A percentile compares a stretch with the other conserved stretches of the same genome.
Evolutionary conservation across 2,329 filamentous ascomycete genomes (phyloP).

Genomic region (Cercospora nicotianae): DNA sequence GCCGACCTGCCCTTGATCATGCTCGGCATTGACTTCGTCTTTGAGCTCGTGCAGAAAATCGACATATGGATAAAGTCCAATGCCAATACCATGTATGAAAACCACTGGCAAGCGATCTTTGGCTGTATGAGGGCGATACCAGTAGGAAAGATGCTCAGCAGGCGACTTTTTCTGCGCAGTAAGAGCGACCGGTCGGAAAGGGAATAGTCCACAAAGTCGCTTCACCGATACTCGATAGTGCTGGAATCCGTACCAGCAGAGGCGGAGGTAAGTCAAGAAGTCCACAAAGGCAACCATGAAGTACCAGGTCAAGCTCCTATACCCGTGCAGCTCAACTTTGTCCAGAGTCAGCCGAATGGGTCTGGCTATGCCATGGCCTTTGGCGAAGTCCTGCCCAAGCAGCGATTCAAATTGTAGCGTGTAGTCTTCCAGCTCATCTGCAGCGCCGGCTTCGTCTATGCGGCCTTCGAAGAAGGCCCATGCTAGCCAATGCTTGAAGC

Average conservation of each 20-base stretch:
- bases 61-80: conserved; percentile 53
- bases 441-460: conserved; percentile 57
- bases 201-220: conserved; percentile 43
- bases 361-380: conserved; percentile 57
- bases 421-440: conserved; percentile 59
- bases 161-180: conserved; percentile 51
- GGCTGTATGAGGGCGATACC: conserved; percentile 60
- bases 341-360: conserved; percentile 65
- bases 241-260: conserved; percentile 51
- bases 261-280: conserved; percentile 16
- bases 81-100: conserved; percentile 69
- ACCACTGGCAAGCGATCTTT: conserved; percentile 59
- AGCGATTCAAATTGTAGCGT: conserved; percentile 54
- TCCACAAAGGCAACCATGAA: conserved; percentile 22
- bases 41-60: conserved; percentile 44
- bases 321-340: conserved; percentile 53
- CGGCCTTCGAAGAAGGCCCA: conserved; percentile 67
- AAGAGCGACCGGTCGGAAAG: conserved; percentile 56
- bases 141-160: conserved; percentile 59
- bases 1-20: conserved; percentile 50
- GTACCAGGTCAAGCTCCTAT: conserved; percentile 24
- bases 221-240: conserved; percentile 51
- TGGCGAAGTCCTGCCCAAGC: conserved; percentile 49
- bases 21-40: conserved; percentile 8
- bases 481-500: conserved; percentile 64